Base-by-base conservation (phyloP, 345 rosid species). In the Acer yangbiense region DNA sequence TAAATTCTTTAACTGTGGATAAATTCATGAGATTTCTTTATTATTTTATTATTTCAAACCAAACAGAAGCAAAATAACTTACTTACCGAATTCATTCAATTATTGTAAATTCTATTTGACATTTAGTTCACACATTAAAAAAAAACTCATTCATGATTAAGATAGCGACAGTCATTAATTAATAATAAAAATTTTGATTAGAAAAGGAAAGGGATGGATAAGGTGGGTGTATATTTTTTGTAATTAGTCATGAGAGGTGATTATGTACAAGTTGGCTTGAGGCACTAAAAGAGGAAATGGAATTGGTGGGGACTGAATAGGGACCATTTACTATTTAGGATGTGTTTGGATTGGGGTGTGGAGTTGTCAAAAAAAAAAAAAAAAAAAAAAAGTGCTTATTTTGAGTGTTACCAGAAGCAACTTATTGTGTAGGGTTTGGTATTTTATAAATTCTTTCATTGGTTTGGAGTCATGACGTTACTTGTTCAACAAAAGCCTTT, bases 221-320 rank as follows among this genome's bases (percentile, higher is more conserved):
- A 6, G 13, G 18, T 46, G 21, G 13, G 25, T 43, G 27, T 44
- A 18, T 2, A 17, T 17, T 21, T n/a, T 23, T 17, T 43, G 25
- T 65, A 75, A 18, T 50, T 65, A 65, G 71, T 65, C 71, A 2
- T 13, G 6, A 7, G 16, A 65, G 12, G 77, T 27, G 77, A 75
- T 75, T 65, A 65, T 65, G 69, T 72, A 72, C 67, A 58, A 66
- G 74, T 83, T 81, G 84, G 83, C 84, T 69, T 77, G 29, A 75
- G 71, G 80, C 88, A 80, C 82, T n/a, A 71, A 2, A 46, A 9
- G 27, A 39, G 12, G 0, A n/a, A 41, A 41, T 35, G 13, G 70
- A 14, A 27, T 6, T 32, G 20, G 69, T 65, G 69, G 69, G 58
- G 58, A 54, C 58, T 16, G n/a, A 12, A 0, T 4, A 16, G 50